These are phyloP conservation scores for Monosporozyma yasuniensis DNA, from an alignment of 805 yeast genomes.

Conservation along the genomic window DNA sequence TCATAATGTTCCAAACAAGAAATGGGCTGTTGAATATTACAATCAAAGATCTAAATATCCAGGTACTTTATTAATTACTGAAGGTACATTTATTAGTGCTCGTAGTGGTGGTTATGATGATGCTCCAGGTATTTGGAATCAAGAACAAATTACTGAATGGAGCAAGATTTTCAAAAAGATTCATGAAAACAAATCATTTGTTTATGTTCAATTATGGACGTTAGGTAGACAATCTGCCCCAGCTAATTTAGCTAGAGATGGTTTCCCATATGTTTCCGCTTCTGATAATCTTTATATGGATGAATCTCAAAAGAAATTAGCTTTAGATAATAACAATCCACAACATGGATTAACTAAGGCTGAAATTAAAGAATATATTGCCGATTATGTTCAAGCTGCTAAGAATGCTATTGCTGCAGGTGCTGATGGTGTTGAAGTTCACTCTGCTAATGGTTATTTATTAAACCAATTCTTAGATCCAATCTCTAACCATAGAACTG, in stretches of 20 bases:
- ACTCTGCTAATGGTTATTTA: too few species aligned
- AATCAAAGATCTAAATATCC: constrained; percentile 42
- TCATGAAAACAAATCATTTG: constrained; percentile 40
- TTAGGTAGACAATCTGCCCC: constrained; percentile 35
- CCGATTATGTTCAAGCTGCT: constrained; percentile 39
- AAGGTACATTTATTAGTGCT: constrained; percentile 45
- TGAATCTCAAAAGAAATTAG: constrained; percentile 30
- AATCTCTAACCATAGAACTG: too few species aligned
- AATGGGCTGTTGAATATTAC: constrained; percentile 44
- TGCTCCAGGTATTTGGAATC: constrained; percentile 45
- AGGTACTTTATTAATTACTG: constrained; percentile 55
- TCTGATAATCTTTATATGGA: constrained; percentile 30
- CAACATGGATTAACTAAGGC: constrained; percentile 27
- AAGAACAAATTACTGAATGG: constrained; percentile 44
- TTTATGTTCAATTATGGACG: constrained; percentile 27
- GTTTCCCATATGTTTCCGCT: constrained; percentile 33
- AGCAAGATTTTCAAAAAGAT: constrained; percentile 38
- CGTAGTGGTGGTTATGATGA: constrained; percentile 34
- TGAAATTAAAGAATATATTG: constrained; percentile 33
- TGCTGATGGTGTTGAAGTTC: constrained; percentile 44
- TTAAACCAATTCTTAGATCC: too few species aligned
- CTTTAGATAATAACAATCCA: constrained; percentile 26
- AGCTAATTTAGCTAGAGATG: constrained; percentile 28
- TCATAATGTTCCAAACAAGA: constrained; percentile 34
- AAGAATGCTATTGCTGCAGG: constrained; percentile 27